These are phyloP conservation scores for Canna indica DNA, from an alignment of 176 grass and related monocot genomes.

Conservation along the genomic window DNA sequence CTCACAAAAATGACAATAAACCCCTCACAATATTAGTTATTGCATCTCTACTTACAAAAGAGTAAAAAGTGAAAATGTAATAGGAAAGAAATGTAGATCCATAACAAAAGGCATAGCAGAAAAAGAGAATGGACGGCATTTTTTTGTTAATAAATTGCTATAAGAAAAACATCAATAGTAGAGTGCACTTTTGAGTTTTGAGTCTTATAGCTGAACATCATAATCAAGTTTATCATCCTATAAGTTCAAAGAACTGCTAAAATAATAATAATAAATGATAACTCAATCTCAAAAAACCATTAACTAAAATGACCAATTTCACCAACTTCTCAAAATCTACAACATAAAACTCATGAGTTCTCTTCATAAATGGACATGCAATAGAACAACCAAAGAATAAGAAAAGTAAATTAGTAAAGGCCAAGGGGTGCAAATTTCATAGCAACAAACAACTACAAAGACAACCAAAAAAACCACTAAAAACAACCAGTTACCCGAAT, in stretches of 20 bases:
- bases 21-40: too few species aligned
- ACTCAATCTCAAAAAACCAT: background rate
- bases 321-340: background rate
- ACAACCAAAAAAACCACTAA: slow-evolving; percentile 6
- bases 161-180: background rate
- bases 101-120: background rate
- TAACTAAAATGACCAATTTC: background rate
- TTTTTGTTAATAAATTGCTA: background rate
- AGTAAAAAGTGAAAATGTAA: too few species aligned
- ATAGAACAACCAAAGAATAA: background rate
- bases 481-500: slow-evolving; percentile 45
- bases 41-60: too few species aligned
- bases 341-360: background rate
- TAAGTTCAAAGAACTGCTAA: background rate
- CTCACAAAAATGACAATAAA: too few species aligned
- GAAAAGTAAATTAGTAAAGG: background rate
- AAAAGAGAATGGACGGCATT: background rate
- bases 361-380: background rate
- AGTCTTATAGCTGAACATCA: background rate
- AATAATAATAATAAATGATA: background rate
- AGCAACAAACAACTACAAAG: background rate
- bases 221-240: background rate
- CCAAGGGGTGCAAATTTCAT: background rate
- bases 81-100: too few species aligned
- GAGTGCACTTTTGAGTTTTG: background rate